Conservation (phyloP, 2,329 filamentous ascomycete genomes). For the Neonectria neomacrospora region DNA sequence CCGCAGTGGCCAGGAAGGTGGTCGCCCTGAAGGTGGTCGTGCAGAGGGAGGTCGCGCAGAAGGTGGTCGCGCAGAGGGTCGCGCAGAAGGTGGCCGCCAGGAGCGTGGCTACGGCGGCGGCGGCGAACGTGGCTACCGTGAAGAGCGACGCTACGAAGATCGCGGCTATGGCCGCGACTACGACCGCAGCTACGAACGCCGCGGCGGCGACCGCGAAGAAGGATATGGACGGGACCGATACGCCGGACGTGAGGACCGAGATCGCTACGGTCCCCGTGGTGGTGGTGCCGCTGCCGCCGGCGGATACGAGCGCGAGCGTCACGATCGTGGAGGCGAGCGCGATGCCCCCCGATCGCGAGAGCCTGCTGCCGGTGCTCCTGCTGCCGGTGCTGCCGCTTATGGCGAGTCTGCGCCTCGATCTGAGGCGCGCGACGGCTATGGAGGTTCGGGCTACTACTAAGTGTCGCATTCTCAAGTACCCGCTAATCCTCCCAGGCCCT, state of each 20-base stretch:
- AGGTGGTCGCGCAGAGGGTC: conserved; percentile 40
- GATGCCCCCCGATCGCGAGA: conserved; percentile 55
- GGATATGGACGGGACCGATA: conserved; percentile 53
- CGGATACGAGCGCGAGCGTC: conserved; percentile 61
- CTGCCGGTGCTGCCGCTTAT: conserved; percentile 52
- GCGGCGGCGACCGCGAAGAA: conserved; percentile 53
- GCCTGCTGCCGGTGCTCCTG: conserved; percentile 48
- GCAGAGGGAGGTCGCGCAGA: conserved; percentile 47
- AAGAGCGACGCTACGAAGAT: conserved; percentile 67
- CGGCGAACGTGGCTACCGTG: conserved; percentile 61
- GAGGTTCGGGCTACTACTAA: conserved; percentile 51
- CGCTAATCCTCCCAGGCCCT: conserved; percentile 48
- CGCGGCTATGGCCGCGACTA: conserved; percentile 64
- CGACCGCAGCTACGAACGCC: conserved; percentile 67
- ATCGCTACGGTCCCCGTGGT: conserved; percentile 54
- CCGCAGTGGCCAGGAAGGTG: conserved; percentile 53
- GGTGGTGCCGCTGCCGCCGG: conserved; percentile 48
- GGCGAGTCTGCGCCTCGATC: conserved; percentile 56
- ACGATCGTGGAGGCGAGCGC: conserved; percentile 59
- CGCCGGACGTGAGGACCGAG: conserved; percentile 59
- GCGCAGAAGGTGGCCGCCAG: conserved; percentile 45
- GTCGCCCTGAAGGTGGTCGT: conserved; percentile 41
- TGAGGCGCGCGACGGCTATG: conserved; percentile 57
- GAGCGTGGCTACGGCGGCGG: conserved; percentile 60
- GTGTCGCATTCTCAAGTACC: conserved; percentile 30